A percentile compares a stretch with the other conserved stretches of the same genome.
Evolutionary conservation across 1,284 basidiomycete genomes (phyloP).

Genomic region (Schizopora paradoxa): DNA sequence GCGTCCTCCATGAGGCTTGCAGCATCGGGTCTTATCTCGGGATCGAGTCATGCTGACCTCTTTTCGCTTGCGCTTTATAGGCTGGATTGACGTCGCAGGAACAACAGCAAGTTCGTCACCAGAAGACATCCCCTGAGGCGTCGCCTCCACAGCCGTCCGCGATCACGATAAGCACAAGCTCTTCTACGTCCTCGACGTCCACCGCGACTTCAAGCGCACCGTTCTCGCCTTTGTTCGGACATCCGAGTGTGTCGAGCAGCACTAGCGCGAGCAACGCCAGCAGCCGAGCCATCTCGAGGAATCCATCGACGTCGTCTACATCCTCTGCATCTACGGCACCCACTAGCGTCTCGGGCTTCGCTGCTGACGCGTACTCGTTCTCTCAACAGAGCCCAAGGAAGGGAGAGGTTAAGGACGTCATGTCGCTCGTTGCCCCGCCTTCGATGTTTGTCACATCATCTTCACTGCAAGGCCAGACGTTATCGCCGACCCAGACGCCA

Average conservation of each 20-base stretch:
- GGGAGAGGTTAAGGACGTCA: conserved; percentile 10
- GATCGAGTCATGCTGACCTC: no score
- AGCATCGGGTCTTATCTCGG: no score
- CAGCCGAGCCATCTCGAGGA: conserved; percentile 16
- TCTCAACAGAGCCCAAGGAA: not conserved
- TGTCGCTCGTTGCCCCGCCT: conserved; percentile 4
- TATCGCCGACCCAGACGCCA: conserved; percentile 15
- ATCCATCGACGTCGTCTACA: conserved; percentile 13
- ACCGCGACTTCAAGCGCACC: conserved; percentile 4
- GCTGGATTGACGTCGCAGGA: no score
- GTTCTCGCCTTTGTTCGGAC: conserved; percentile 8
- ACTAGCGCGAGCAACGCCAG: conserved; percentile 8
- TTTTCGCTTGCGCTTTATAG: no score
- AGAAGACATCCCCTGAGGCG: conserved; percentile 11
- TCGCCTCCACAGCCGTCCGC: conserved; percentile 3
- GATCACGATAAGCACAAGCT: conserved; percentile 1
- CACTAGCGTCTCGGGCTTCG: not conserved
- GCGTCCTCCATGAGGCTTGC: not conserved
- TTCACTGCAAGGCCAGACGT: conserved; percentile 12
- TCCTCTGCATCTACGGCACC: not conserved
- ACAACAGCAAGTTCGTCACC: no score
- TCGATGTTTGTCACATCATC: conserved; percentile 7
- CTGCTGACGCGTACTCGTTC: not conserved
- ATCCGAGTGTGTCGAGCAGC: conserved; percentile 4
- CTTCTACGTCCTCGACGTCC: conserved; percentile 7